A percentile compares a stretch with the other conserved stretches of the same genome.
These are phyloP conservation scores for Pythium scleroteichum DNA, from an alignment of 352 stramenopile genomes.

Conservation along the genomic window DNA sequence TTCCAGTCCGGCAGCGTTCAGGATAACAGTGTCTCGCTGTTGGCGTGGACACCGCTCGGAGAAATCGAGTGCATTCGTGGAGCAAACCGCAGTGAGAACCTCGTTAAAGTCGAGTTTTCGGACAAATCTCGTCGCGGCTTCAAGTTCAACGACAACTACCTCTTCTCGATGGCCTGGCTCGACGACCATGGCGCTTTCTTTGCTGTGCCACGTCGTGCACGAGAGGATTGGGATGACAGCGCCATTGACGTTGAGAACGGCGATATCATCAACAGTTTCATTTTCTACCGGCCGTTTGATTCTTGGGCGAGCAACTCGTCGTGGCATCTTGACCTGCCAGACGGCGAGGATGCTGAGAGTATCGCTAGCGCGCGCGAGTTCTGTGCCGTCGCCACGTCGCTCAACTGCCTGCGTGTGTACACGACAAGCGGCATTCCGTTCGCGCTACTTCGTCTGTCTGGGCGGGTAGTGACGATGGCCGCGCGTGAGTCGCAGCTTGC, in stretches of 20 bases:
- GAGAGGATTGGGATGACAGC: slow-evolving; percentile 64
- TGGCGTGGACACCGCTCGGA: slow-evolving; percentile 73
- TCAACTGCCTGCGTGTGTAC: slow-evolving; percentile 75
- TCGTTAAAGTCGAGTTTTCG: slow-evolving; percentile 79
- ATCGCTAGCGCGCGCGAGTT: slow-evolving; percentile 64
- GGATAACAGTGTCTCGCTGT: slow-evolving; percentile 46
- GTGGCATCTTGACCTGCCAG: slow-evolving; percentile 70
- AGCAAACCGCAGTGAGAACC: slow-evolving; percentile 64
- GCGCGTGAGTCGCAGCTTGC: slow-evolving; percentile 54
- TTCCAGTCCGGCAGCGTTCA: slow-evolving; percentile 67
- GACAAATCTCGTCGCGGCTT: slow-evolving; percentile 84
- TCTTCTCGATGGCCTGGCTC: slow-evolving; percentile 76
- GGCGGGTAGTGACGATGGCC: slow-evolving; percentile 74
- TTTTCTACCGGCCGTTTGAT: slow-evolving; percentile 86
- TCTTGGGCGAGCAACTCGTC: slow-evolving; percentile 81
- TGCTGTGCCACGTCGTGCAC: slow-evolving; percentile 54
- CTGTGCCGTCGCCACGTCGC: slow-evolving; percentile 72
- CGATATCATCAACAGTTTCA: slow-evolving; percentile 65
- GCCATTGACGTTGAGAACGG: slow-evolving; percentile 29
- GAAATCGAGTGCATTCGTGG: slow-evolving; percentile 81
- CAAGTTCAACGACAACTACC: slow-evolving; percentile 86
- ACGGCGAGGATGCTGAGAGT: slow-evolving; percentile 73
- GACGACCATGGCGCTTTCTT: slow-evolving; percentile 79
- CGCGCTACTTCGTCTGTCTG: slow-evolving; percentile 56
- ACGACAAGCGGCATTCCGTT: slow-evolving; percentile 68